phyloP scores from a whole-genome alignment of 2,329 filamentous ascomycete species.

The Fusarium tricinctum region DNA sequence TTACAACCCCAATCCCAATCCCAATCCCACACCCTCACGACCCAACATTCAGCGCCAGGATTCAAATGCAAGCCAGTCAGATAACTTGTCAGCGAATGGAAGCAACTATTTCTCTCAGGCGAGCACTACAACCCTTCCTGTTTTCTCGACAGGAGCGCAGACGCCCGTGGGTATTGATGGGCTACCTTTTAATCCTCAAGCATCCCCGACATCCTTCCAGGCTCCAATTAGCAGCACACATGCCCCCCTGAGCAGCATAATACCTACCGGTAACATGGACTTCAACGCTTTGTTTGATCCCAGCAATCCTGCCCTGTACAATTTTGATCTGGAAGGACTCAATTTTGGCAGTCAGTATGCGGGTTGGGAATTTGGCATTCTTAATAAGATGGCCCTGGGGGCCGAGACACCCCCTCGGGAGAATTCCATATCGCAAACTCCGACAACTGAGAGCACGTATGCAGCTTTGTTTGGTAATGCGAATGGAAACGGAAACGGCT shows the following conservation, averaged over 20 bases:
- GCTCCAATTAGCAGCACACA: conserved; percentile 64
- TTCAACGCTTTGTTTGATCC: conserved; percentile 84
- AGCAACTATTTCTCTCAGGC: conserved; percentile 65
- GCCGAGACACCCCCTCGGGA: conserved; percentile 84
- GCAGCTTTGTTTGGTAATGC: conserved; percentile 67
- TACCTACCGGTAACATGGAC: conserved; percentile 63
- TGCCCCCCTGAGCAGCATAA: conserved; percentile 63
- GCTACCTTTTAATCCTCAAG: conserved; percentile 72
- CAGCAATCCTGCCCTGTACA: conserved; percentile 92
- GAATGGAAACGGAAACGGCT: conserved; percentile 63
- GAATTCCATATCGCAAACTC: conserved; percentile 61
- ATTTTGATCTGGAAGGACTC: conserved; percentile 93
- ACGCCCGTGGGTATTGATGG: conserved; percentile 63
- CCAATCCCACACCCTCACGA: conserved; percentile 61
- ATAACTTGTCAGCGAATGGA: conserved; percentile 60
- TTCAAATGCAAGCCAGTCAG: conserved; percentile 64
- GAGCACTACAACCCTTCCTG: conserved; percentile 63
- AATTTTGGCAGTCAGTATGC: conserved; percentile 95
- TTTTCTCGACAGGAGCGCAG: conserved; percentile 63
- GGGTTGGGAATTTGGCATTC: conserved; percentile 94
- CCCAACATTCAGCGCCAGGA: conserved; percentile 63
- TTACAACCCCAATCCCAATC: conserved; percentile 71
- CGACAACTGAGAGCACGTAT: conserved; percentile 57
- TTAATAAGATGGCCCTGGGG: conserved; percentile 87
- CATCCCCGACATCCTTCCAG: conserved; percentile 81